Evolutionary conservation across 108 stramenopile genomes (phyloP).

Genomic region (Discostella pseudostelligera): DNA sequence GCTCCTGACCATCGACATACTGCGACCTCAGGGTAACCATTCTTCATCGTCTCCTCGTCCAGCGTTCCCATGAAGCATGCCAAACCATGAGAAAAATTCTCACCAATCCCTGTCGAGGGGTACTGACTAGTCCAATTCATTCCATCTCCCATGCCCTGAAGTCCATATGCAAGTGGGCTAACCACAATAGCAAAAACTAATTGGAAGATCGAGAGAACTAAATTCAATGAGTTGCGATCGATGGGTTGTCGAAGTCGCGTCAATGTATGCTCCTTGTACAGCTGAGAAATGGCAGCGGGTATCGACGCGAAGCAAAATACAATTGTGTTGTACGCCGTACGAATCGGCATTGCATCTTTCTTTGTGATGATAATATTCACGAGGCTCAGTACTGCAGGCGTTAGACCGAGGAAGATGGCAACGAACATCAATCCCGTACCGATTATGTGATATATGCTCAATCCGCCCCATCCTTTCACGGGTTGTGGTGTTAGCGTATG

Average conservation of each 20-base stretch:
- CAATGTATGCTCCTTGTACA: conserved; percentile 82
- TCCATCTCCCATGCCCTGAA: conserved; percentile 70
- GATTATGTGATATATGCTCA: conserved; percentile 57
- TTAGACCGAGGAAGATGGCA: conserved; percentile 66
- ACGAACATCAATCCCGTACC: conserved; percentile 64
- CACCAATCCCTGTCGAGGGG: conserved; percentile 61
- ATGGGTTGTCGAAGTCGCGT: conserved; percentile 77
- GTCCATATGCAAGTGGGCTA: conserved; percentile 69
- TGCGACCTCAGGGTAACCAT: conserved; percentile 65
- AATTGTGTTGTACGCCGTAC: conserved; percentile 75
- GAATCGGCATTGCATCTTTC: conserved; percentile 58
- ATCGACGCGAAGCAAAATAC: conserved; percentile 66
- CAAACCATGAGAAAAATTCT: conserved; percentile 71
- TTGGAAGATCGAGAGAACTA: conserved; percentile 71
- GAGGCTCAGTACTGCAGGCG: conserved; percentile 64
- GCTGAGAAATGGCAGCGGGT: conserved; percentile 74
- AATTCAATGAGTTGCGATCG: conserved; percentile 67
- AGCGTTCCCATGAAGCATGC: conserved; percentile 74
- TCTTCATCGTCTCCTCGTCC: conserved; percentile 46
- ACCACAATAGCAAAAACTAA: conserved; percentile 74
- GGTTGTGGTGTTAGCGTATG: conserved; percentile 36
- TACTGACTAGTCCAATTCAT: conserved; percentile 65
- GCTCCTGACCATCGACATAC: conserved; percentile 51
- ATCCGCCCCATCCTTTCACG: conserved; percentile 64
- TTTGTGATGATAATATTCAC: conserved; percentile 59